Conservation (phyloP, 768 basidiomycete genomes). For the Lactifluus subvellereus region DNA sequence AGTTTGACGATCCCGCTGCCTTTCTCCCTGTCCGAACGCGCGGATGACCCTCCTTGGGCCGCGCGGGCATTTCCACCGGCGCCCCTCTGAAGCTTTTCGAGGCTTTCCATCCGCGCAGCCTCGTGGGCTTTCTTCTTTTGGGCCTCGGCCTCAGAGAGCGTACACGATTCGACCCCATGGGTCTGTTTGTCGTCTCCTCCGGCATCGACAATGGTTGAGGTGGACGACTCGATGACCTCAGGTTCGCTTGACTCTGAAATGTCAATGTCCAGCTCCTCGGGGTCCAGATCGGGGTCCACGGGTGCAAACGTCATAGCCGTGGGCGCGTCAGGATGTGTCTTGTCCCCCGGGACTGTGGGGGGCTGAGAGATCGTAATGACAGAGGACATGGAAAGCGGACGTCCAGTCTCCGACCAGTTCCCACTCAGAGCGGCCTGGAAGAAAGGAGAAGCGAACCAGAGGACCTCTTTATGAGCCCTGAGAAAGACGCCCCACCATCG, state of each 20-base stretch:
- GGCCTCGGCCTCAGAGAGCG: slow-evolving; percentile 35
- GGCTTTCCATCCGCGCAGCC: slow-evolving; percentile 36
- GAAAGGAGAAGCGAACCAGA: slow-evolving; percentile 92
- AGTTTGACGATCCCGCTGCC: slow-evolving; percentile 16
- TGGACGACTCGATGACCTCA: slow-evolving; percentile 28
- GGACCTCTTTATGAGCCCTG: slow-evolving; percentile 88
- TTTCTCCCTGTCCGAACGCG: slow-evolving; percentile 23
- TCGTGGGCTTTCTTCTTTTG: slow-evolving; percentile 27
- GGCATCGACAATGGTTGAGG: not conserved
- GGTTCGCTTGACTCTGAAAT: slow-evolving; percentile 28
- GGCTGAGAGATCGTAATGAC: slow-evolving; percentile 81
- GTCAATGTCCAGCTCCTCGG: slow-evolving; percentile 40
- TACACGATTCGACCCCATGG: not conserved
- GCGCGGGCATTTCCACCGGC: not conserved
- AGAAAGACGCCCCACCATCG: not conserved
- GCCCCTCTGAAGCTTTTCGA: slow-evolving; percentile 54
- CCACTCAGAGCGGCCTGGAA: slow-evolving; percentile 89
- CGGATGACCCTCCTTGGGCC: slow-evolving; percentile 12
- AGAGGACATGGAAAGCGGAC: slow-evolving; percentile 73
- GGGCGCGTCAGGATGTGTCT: slow-evolving; percentile 36
- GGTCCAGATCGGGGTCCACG: slow-evolving; percentile 44
- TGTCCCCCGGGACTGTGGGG: slow-evolving; percentile 50
- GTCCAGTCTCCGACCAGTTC: slow-evolving; percentile 85
- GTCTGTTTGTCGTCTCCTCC: slow-evolving; percentile 4
- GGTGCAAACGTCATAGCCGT: slow-evolving; percentile 58